Conservation (phyloP, 2,329 filamentous ascomycete species). For the Thielaviopsis punctulata region DNA sequence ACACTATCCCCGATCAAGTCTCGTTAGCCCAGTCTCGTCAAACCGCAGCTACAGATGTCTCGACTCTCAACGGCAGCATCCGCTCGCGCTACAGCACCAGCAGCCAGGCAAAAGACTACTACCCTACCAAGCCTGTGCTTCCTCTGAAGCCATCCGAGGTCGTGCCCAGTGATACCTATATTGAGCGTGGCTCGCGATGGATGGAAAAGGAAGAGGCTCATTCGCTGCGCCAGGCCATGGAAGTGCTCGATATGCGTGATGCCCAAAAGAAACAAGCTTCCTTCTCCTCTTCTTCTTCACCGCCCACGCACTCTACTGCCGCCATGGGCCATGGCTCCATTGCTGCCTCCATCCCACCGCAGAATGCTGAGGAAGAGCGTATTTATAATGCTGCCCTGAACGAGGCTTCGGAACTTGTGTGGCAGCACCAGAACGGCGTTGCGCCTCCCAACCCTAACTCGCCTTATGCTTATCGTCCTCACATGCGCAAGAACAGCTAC, state of each 20-base stretch:
- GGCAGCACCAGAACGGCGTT: slow-evolving; percentile 47
- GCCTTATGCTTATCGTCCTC: slow-evolving; percentile 49
- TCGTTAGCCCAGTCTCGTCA: slow-evolving; percentile 9
- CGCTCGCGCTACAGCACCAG: slow-evolving; percentile 33
- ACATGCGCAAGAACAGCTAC: slow-evolving; percentile 55
- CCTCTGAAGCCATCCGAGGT: slow-evolving; percentile 41
- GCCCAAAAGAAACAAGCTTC: slow-evolving; percentile 17
- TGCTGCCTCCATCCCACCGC: slow-evolving; percentile 13
- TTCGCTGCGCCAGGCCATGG: slow-evolving; percentile 53
- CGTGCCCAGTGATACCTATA: slow-evolving; percentile 50
- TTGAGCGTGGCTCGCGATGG: slow-evolving; percentile 58
- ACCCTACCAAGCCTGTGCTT: slow-evolving; percentile 23
- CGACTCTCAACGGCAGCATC: slow-evolving; percentile 21
- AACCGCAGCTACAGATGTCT: slow-evolving; percentile 7
- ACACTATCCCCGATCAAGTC: slow-evolving; percentile 7
- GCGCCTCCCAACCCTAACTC: slow-evolving; percentile 40
- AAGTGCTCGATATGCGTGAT: slow-evolving; percentile 48
- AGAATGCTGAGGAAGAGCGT: slow-evolving; percentile 39
- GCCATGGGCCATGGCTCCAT: slow-evolving; percentile 4
- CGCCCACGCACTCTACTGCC: neutral
- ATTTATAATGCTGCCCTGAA: slow-evolving; percentile 55
- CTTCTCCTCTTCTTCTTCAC: slow-evolving; percentile 2
- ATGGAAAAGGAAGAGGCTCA: slow-evolving; percentile 66
- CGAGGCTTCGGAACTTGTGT: slow-evolving; percentile 65
- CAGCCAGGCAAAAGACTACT: slow-evolving; percentile 33